A percentile compares a stretch with the other conserved stretches of the same genome.
phyloP scores from a whole-genome alignment of 2,329 filamentous ascomycete species.

The Paecilomyces sp. region DNA sequence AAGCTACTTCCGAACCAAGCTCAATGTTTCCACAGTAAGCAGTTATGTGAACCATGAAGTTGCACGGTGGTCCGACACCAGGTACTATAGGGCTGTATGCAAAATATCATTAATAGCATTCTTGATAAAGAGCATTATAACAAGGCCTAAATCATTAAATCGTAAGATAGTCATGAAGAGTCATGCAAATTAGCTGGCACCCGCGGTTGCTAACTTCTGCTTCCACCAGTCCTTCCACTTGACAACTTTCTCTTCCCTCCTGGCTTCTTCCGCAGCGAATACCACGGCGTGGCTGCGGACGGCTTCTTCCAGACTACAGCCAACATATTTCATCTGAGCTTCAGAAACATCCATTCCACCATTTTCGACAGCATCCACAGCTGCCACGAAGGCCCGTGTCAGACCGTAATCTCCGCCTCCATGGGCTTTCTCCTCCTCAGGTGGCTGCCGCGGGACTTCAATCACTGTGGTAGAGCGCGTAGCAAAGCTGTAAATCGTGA shows the following conservation, averaged over 20 bases:
- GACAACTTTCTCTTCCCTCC: conserved; percentile 61
- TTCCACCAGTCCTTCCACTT: conserved; percentile 74
- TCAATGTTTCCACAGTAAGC: neutral
- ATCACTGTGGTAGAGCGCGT: conserved; percentile 47
- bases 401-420: conserved; percentile 77
- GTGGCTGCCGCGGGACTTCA: conserved; percentile 54
- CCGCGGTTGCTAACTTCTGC: conserved; percentile 35
- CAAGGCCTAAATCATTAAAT: neutral
- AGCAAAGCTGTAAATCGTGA: conserved; percentile 67
- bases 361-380: conserved; percentile 72
- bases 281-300: conserved; percentile 88
- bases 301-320: conserved; percentile 77
- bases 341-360: conserved; percentile 56
- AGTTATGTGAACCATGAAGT: neutral
- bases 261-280: conserved; percentile 87
- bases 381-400: conserved; percentile 72
- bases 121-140: neutral
- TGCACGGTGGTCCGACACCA: neutral
- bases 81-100: neutral
- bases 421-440: conserved; percentile 51
- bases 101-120: neutral
- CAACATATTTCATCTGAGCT: conserved; percentile 70
- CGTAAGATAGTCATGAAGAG: neutral
- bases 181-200: conserved; percentile 1
- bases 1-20: neutral